Evolutionary conservation across 2,329 filamentous ascomycete genomes (phyloP).

Genomic region (Lecanosticta acicola): DNA sequence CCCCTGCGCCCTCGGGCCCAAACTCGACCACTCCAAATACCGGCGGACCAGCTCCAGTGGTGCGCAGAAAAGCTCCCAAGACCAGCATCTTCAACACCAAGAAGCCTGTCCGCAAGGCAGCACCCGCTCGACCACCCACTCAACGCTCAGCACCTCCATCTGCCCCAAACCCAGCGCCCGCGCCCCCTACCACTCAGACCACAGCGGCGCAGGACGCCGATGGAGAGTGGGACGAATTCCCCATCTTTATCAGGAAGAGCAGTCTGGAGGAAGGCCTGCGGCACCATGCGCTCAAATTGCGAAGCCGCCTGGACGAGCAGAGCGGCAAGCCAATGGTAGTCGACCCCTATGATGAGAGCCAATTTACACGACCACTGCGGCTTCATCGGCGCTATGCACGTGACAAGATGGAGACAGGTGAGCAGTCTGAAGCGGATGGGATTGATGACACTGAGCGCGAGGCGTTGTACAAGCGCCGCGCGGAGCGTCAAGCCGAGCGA

Average conservation of each 20-base stretch:
- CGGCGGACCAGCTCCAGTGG: constrained; percentile 24
- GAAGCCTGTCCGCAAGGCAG: constrained; percentile 29
- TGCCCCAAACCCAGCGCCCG: constrained; percentile 9
- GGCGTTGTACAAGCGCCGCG: constrained; percentile 54
- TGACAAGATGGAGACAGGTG: constrained; percentile 45
- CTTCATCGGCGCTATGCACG: constrained; percentile 84
- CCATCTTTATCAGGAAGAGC: constrained; percentile 77
- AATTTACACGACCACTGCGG: constrained; percentile 83
- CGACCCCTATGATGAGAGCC: constrained; percentile 67
- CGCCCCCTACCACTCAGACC: constrained; percentile 1
- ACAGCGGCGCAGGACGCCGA: constrained; percentile 14
- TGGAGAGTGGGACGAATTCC: constrained; percentile 47
- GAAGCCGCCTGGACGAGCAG: constrained; percentile 46
- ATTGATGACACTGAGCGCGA: constrained; percentile 63
- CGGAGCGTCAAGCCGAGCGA: constrained; percentile 77
- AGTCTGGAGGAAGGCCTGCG: constrained; percentile 68
- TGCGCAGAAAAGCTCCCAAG: constrained; percentile 9
- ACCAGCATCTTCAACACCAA: constrained; percentile 33
- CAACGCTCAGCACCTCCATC: constrained; percentile 9
- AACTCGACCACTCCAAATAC: constrained; percentile 35
- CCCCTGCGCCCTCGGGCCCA: constrained; percentile 28
- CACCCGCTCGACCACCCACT: constrained; percentile 7
- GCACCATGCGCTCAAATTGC: constrained; percentile 81
- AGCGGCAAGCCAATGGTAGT: constrained; percentile 33
- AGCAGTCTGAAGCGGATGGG: constrained; percentile 26